A percentile compares a stretch with the other conserved stretches of the same genome.
These are phyloP conservation scores for Pythium insidiosum DNA, from an alignment of 352 stramenopile genomes.

Conservation along the genomic window DNA sequence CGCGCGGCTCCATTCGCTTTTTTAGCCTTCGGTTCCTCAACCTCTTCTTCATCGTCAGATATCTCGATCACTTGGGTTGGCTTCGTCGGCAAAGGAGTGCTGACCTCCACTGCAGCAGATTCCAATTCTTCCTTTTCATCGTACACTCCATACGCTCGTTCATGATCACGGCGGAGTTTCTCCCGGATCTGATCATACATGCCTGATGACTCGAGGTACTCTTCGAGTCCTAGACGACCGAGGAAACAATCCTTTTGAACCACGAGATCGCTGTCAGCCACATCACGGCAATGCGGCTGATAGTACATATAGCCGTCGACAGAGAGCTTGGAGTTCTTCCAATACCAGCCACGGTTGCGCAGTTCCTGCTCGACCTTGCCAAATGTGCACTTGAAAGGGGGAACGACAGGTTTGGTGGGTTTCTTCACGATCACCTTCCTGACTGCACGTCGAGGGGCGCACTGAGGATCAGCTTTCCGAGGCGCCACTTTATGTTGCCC, in stretches of 20 bases:
- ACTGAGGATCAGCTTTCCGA: too few species aligned
- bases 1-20: constrained; percentile 1
- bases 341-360: constrained; percentile 53
- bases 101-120: too few species aligned
- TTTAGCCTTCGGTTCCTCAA: constrained; percentile 3
- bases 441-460: too few species aligned
- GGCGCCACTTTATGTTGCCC: too few species aligned
- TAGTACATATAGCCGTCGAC: constrained; percentile 46
- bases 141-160: neutral
- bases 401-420: constrained; percentile 14
- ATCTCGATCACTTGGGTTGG: constrained; percentile 6
- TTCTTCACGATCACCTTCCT: constrained; percentile 13
- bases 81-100: too few species aligned
- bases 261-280: constrained; percentile 14
- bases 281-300: constrained; percentile 34
- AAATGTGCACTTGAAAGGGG: constrained; percentile 48
- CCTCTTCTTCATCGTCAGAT: constrained; percentile 14
- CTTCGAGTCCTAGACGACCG: constrained; percentile 31
- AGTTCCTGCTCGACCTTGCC: constrained; percentile 58
- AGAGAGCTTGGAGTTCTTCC: constrained; percentile 21
- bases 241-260: constrained; percentile 40
- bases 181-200: constrained; percentile 32
- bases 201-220: constrained; percentile 24
- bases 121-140: too few species aligned
- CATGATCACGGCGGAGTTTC: constrained; percentile 33